Base-by-base conservation (phyloP, 306 rosid genomes). In the Elaeagnus macrophylla region DNA sequence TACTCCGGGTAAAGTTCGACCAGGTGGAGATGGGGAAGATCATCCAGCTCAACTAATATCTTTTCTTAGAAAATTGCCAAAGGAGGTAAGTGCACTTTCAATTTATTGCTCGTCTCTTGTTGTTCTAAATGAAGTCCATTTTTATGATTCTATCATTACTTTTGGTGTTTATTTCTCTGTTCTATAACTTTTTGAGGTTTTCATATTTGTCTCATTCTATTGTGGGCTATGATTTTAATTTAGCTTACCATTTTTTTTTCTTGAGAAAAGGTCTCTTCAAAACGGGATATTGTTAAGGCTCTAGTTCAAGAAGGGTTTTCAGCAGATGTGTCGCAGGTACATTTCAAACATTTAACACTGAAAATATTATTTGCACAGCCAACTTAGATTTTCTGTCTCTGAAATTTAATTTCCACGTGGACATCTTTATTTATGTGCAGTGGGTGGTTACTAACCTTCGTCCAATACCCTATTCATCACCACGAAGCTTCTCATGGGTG, bases 21-120 rank as follows among this genome's bases (percentile, higher is more conserved):
- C 94, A 25, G 93, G 94, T 67, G 93, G 95, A 68, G 82, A 84
- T 65, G 97, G 97, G 70, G 97, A 91, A 43, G 97, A 86, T 71
- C 97, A 86, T 79, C 97, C 96, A 20, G 89, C 70, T 64, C 88
- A 84, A 68, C 79, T 91, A 61, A 86, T 91, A 78, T 82, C 93
- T 45, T 78, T 91, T 38, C 72, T 86, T 39, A 84, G 63, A 54
- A 72, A 76, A 48, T 74, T 91, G 60, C 94, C 85, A 18, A 74
- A 80, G 60, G 96, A 86, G 89, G 97, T 91, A 60, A 59, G 35
- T 56, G 38, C 45, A 37, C 37, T 61, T 10, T 55, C 54, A 17
- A 51, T 47, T 67, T 7, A 9, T 18, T 12, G 62, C 14, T 20
- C 13, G 7, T 57, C 17, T 48, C 37, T 41, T 20, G 10, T 7